These are phyloP conservation scores for Zychaea mexicana DNA, from an alignment of 371 early-diverging fungal species.

Conservation along the genomic window DNA sequence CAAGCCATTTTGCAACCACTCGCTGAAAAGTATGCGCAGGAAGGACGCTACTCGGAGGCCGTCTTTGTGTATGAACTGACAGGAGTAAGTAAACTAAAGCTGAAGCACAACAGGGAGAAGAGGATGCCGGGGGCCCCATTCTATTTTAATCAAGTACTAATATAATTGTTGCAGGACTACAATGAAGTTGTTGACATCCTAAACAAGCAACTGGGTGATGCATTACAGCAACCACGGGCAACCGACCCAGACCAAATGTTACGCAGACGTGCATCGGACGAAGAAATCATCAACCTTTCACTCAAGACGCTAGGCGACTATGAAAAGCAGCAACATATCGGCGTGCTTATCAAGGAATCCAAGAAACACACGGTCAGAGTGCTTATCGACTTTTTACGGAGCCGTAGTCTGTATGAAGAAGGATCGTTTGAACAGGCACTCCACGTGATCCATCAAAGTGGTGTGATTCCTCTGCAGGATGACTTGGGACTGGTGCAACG, in stretches of 20 bases:
- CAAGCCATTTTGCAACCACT: constrained; percentile 61
- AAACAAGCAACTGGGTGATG: constrained; percentile 67
- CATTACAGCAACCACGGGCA: constrained; percentile 14
- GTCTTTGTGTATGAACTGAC: constrained; percentile 77
- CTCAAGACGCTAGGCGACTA: constrained; percentile 14
- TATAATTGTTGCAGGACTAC: constrained; percentile 50
- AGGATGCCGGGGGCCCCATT: too few relatives aligned
- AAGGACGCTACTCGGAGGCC: constrained; percentile 74
- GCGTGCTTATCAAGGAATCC: constrained; percentile 12
- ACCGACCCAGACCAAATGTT: background rate
- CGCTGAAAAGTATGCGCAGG: constrained; percentile 69
- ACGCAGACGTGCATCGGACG: constrained; percentile 3
- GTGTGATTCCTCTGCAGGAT: constrained; percentile 65
- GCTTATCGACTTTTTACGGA: constrained; percentile 14
- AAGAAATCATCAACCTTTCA: constrained; percentile 13
- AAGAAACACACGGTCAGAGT: constrained; percentile 17
- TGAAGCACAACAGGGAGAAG: too few relatives aligned
- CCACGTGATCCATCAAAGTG: constrained; percentile 24
- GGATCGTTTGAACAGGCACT: constrained; percentile 21
- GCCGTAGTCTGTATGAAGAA: constrained; percentile 16
- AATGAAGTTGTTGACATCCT: constrained; percentile 77
- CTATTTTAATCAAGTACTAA: too few relatives aligned
- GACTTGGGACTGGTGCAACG: constrained; percentile 59
- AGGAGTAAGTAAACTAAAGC: constrained; percentile 25
- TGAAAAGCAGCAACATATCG: constrained; percentile 22